Evolutionary conservation across 805 yeast genomes (phyloP), one percentile per base, ranked within the genome.

Genomic region (Sugiyamaella marilandica): DNA sequence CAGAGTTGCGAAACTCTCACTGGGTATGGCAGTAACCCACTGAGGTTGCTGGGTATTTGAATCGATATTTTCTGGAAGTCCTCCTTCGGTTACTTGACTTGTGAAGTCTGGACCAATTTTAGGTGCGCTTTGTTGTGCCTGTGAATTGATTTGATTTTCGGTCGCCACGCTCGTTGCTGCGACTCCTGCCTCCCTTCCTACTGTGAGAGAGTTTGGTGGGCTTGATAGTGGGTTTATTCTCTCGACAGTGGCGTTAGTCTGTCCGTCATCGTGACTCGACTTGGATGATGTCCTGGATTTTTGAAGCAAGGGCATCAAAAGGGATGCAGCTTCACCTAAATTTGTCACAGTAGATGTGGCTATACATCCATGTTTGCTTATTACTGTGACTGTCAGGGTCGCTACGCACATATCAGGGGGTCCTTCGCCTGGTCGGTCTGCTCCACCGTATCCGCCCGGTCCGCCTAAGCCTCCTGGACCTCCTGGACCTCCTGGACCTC

Each of bases 401-500:
- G 50, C 32, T 5, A 35, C 32, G 8, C 43, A 36, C 41, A 36
- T 35, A 11, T 31, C 32, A 8, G 24, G 34, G 11, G 29, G 52
- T 8, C 41, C 26, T 16, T 29, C 32, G 29, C 41, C 51, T 10
- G 52, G 52, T 9, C 43, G 34, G 13, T 39, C 41, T 21, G 41
- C 13, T 14, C 49, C 55, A 24, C 33, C 51, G 13, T 39, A 41
- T 13, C 52, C 24, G 31, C 54, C 53, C 26, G 44, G 4, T 24
- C 54, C 47, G 4, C 49, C 49, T 16, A 49, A 26, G 4, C 47
- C 44, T 13, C 47, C 48, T 16, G 47, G 31, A 5, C 44, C 26
- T 21, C 53, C 49, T 18, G 47, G 36, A 18, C 49, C 45, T 14
- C 51, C 47, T 10, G 46, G 14, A n/a, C 47, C 47, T 13, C 53